Evolutionary conservation across 169 alveolate species (phyloP).

Genomic region (Babesia ovis): DNA sequence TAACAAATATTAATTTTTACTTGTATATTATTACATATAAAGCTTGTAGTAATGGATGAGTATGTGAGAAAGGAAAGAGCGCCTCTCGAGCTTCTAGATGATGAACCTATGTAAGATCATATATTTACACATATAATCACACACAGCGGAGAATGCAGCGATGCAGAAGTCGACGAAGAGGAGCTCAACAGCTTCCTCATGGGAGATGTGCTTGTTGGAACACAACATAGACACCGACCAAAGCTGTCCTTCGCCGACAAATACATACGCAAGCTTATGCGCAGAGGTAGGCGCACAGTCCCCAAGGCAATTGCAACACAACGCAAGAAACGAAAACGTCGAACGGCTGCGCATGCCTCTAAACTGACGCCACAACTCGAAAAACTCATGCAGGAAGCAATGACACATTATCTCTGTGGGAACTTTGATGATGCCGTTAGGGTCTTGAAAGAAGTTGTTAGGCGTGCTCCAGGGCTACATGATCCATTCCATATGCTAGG

Average conservation of each 20-base stretch:
- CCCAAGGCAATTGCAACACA: background rate
- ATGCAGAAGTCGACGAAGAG: conserved; percentile 63
- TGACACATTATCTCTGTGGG: conserved; percentile 37
- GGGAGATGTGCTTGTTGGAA: conserved; percentile 60
- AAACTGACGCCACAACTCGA: conserved; percentile 64
- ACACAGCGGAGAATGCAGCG: conserved; percentile 67
- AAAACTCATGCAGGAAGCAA: conserved; percentile 66
- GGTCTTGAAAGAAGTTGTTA: conserved; percentile 74
- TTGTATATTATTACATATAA: background rate
- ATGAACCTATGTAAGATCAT: conserved; percentile 41
- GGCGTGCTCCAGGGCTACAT: conserved; percentile 83
- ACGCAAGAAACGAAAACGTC: conserved; percentile 47
- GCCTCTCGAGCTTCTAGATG: conserved; percentile 53
- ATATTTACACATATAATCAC: too few relatives aligned
- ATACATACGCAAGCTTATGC: conserved; percentile 26
- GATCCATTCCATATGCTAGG: conserved; percentile 89
- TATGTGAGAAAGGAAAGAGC: conserved; percentile 23
- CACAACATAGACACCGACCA: conserved; percentile 21
- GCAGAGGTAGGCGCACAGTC: background rate
- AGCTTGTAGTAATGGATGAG: conserved; percentile 1
- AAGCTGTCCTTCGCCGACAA: conserved; percentile 58
- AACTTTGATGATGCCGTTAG: conserved; percentile 60
- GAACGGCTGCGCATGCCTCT: conserved; percentile 55
- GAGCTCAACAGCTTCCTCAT: conserved; percentile 64
- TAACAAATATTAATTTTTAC: conserved; percentile 1